Evolutionary conservation across 2,329 filamentous ascomycete species (phyloP).

Genomic region (Trichoderma sp.): DNA sequence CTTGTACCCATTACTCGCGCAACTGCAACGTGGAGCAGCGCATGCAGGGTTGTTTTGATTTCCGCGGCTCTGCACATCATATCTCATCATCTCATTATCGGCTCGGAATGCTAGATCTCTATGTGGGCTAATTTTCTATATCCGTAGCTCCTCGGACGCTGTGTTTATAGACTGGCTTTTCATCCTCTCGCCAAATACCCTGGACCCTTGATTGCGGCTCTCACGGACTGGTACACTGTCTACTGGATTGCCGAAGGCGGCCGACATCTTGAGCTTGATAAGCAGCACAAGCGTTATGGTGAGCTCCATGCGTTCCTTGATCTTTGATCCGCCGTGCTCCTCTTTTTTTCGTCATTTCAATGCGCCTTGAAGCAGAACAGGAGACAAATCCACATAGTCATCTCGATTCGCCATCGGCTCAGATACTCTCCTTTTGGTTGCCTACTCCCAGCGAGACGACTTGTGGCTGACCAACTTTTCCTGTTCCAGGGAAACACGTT

Average conservation of each 20-base stretch:
- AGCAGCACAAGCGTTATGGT: slow-evolving; percentile 25
- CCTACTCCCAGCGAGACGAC: neutral
- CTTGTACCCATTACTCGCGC: too few species aligned
- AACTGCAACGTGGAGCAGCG: too few species aligned
- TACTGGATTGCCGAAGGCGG: slow-evolving; percentile 25
- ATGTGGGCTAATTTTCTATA: slow-evolving; percentile 1
- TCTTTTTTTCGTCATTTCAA: too few species aligned
- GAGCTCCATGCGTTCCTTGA: neutral
- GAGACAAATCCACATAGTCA: too few species aligned
- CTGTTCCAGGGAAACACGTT: slow-evolving; percentile 23
- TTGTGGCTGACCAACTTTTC: neutral
- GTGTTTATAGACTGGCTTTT: slow-evolving; percentile 30
- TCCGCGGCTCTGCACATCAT: too few species aligned
- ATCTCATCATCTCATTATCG: too few species aligned
- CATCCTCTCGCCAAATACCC: slow-evolving; percentile 34
- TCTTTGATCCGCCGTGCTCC: too few species aligned
- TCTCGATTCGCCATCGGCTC: too few species aligned
- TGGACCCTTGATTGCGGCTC: slow-evolving; percentile 32
- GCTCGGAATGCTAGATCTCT: too few species aligned
- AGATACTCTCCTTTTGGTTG: too few species aligned
- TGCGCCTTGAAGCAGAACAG: neutral
- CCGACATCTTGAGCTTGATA: slow-evolving; percentile 25
- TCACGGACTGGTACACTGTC: slow-evolving; percentile 31
- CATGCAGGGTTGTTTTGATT: too few species aligned
- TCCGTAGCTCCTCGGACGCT: slow-evolving; percentile 15